Evolutionary conservation across 177 flowering plant genomes (phyloP), one percentile per base, ranked within the genome.

Genomic region (Tripterygium wilfordii): DNA sequence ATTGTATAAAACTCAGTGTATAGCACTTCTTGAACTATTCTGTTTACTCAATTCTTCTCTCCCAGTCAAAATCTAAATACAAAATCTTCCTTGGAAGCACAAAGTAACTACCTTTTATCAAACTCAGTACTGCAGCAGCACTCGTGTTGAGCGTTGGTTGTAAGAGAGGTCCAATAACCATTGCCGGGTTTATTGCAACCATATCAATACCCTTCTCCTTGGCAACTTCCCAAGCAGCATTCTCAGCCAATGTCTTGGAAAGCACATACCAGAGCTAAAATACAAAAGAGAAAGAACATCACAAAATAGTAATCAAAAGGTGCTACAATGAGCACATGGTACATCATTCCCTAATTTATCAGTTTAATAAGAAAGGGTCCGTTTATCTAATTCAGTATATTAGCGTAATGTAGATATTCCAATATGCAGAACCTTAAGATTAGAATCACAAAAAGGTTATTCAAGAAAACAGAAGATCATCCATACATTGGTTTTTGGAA

Each of bases 231-330:
- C 95, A 88, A 9, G 91, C 87, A 61, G 87, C 79, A 6, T 83
- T 82, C 63, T 88, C 95, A 47, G 97, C 97, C 67, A 88, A 69
- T 36, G 95, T 85, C 70, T 88, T 88, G 19, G 97, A 88, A 12
- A 83, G 69, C 22, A 70, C 58, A 50, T 85, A 89, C 95, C 92
- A 83, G 7, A 45, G 38, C 97, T 86, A 68, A 26, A 43, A 42
- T 0, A 5, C 28, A 45, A 42, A 38, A 37, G 31, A 29, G 13
- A 0, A 9, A 45, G 8, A 29, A 5, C 14, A 35, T 4, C 2
- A 51, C 5, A 13, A 35, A 20, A 51, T 10, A 10, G 28, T 25
- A 15, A 40, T 40, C 6, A 3, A 13, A 35, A 33, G 28, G 30
- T 23, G 10, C 12, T 35, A 15, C 14, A 35, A 5, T 35, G 38